Base-by-base conservation (phyloP, 495 filamentous ascomycete genomes). In the Penicillium canescens region DNA sequence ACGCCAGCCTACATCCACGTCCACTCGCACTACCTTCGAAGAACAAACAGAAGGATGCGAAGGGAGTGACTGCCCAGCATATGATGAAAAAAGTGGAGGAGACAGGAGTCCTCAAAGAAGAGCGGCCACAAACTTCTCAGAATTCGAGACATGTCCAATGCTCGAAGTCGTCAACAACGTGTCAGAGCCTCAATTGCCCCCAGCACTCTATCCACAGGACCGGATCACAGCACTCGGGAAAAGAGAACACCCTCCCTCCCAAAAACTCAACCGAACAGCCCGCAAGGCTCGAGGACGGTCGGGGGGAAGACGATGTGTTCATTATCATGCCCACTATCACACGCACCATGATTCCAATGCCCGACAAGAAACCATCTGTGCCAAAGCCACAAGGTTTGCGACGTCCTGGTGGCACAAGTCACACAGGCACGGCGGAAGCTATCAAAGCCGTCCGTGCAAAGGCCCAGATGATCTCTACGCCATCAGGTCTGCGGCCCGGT, bases 251-350 rank as follows among this genome's bases (percentile, higher is more conserved):
- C 41, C 57, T 50, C 11, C 49, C 59, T 31, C 44, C 39, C 28
- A 41, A 35, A 39, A 67, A 52, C 38, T 34, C 43, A 13, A 44
- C 44, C 28, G 54, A 44, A 14, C 36, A 42, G 36, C 41, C 56
- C 18, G 60, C 60, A 42, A 62, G 52, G 9, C 49, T 54, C 23
- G 55, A 49, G 23, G 63, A 61, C 28, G 48, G 24, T n/a, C 56
- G 46, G 6, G 45, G 53, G 11, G 65, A 62, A 8, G 68, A 75
- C 68, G 67, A 78, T 77, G 72, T 71, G 55, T 73, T 74, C 73
- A 79, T 72, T 70, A 77, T 68, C 73, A 79, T 68, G 71, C 72
- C 73, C 67, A 77, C 70, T 70, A 71, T 70, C 71, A 74, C 69
- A 48, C 72, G 64, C 60, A 74, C 69, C 59, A 61, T 70, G 64